Evolutionary conservation across 805 yeast species (phyloP).

Genomic region (Tetrapisispora taiwanensis): DNA sequence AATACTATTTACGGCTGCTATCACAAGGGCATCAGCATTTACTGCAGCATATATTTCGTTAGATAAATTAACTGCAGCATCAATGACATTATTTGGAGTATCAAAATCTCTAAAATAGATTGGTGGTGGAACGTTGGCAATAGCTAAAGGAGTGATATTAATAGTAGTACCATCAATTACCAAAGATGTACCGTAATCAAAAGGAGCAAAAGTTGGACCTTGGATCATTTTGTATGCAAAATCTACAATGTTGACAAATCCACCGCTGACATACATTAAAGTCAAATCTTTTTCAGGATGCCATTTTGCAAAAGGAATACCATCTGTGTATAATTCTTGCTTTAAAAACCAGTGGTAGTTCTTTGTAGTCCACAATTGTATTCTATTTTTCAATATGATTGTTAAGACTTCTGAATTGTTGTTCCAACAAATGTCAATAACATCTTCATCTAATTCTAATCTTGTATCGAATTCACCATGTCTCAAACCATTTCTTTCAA

Average conservation of each 20-base stretch:
- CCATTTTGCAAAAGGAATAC: slow-evolving; percentile 47
- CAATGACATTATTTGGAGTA: slow-evolving; percentile 44
- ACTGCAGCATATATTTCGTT: slow-evolving; percentile 52
- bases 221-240: slow-evolving; percentile 50
- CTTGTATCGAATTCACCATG: slow-evolving; percentile 77
- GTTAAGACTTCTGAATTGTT: slow-evolving; percentile 70
- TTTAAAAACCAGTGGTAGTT: slow-evolving; percentile 95
- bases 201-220: slow-evolving; percentile 61
- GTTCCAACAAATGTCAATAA: slow-evolving; percentile 65
- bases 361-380: slow-evolving; percentile 86
- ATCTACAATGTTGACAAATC: slow-evolving; percentile 51
- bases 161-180: slow-evolving; percentile 71
- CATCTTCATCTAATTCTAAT: slow-evolving; percentile 39
- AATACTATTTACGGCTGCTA: slow-evolving; percentile 38
- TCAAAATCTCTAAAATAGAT: slow-evolving; percentile 61
- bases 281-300: slow-evolving; percentile 85
- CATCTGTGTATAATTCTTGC: slow-evolving; percentile 46
- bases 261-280: slow-evolving; percentile 50
- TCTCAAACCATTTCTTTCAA: slow-evolving; percentile 87
- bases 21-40: slow-evolving; percentile 35
- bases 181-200: slow-evolving; percentile 66
- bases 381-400: slow-evolving; percentile 45
- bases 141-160: slow-evolving; percentile 68
- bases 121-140: slow-evolving; percentile 95
- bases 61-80: slow-evolving; percentile 52